These are phyloP conservation scores for Phytophthora colocasiae DNA, from an alignment of 352 stramenopile genomes.

Conservation along the genomic window DNA sequence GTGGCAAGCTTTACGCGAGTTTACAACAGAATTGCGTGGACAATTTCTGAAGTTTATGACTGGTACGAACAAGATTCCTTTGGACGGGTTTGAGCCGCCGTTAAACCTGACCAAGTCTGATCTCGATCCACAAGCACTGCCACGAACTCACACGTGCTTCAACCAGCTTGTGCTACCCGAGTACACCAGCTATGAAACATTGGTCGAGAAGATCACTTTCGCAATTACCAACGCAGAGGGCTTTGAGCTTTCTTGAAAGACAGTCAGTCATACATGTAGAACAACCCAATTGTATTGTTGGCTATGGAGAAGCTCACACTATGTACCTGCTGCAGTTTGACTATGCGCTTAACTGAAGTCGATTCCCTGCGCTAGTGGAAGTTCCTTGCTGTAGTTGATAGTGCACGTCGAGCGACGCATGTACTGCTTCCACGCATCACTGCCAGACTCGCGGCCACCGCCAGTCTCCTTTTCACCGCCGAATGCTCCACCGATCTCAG, in stretches of 20 bases:
- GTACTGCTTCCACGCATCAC: slow-evolving; percentile 95
- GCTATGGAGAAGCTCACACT: slow-evolving; percentile 11
- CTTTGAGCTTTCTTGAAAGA: slow-evolving; percentile 79
- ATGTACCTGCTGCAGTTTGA: slow-evolving; percentile 5
- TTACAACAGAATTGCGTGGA: slow-evolving; percentile 59
- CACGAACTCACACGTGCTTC: slow-evolving; percentile 87
- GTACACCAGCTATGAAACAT: slow-evolving; percentile 67
- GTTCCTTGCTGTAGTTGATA: slow-evolving; percentile 93
- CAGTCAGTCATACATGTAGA: not conserved
- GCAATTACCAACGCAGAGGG: slow-evolving; percentile 81
- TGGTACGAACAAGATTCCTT: slow-evolving; percentile 80
- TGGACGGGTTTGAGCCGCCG: slow-evolving; percentile 88
- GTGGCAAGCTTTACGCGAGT: slow-evolving; percentile 84
- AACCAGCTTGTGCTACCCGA: slow-evolving; percentile 90
- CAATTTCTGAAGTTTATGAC: slow-evolving; percentile 90
- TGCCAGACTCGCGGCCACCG: slow-evolving; percentile 91
- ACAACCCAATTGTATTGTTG: slow-evolving; percentile 12
- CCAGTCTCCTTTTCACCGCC: slow-evolving; percentile 94
- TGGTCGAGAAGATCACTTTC: slow-evolving; percentile 82
- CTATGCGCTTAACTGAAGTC: slow-evolving; percentile 77
- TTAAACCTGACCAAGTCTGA: slow-evolving; percentile 88
- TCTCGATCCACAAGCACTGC: slow-evolving; percentile 69
- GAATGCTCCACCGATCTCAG: slow-evolving; percentile 94
- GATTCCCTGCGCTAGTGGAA: slow-evolving; percentile 93
- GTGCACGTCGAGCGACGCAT: slow-evolving; percentile 95